A percentile compares a stretch with the other conserved stretches of the same genome.
Conservation (phyloP, 2,329 filamentous ascomycete species). For the Scedosporium apiospermum region DNA sequence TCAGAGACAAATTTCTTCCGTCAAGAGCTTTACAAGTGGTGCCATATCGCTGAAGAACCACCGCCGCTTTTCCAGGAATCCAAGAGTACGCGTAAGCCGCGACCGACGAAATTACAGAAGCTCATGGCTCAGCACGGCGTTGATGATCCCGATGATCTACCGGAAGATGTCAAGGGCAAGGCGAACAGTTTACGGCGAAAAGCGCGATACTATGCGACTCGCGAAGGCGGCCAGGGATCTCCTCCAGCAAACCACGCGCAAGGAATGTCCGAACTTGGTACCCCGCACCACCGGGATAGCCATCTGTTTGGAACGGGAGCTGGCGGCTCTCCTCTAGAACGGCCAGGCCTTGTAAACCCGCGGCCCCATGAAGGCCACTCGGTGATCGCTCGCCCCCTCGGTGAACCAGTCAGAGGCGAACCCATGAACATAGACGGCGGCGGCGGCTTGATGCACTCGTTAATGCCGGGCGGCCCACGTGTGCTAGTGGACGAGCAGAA, state of each 20-base stretch:
- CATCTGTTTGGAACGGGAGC: not conserved
- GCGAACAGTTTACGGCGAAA: conserved; percentile 65
- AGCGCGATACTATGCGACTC: conserved; percentile 41
- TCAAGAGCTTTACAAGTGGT: conserved; percentile 91
- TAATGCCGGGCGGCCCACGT: conserved; percentile 31
- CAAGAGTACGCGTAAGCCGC: conserved; percentile 85
- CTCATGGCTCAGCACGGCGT: conserved; percentile 83
- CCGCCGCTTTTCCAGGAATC: conserved; percentile 82
- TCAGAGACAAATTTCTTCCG: conserved; percentile 97
- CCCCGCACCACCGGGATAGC: conserved; percentile 7
- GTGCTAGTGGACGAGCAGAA: conserved; percentile 27
- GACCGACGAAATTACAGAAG: conserved; percentile 95
- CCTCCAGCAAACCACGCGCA: not conserved
- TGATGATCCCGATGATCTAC: conserved; percentile 82
- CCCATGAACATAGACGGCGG: conserved; percentile 28
- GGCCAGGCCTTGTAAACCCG: not conserved
- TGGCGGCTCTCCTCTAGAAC: not conserved
- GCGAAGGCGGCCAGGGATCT: conserved; percentile 9
- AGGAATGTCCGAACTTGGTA: conserved; percentile 6
- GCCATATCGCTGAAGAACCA: conserved; percentile 74
- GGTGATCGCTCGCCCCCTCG: conserved; percentile 8
- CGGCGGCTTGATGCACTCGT: conserved; percentile 27
- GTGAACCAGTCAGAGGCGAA: conserved; percentile 22
- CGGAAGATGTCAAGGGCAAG: conserved; percentile 72
- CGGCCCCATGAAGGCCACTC: not conserved